phyloP scores from a whole-genome alignment of 1,139 yeast genomes.

The Yamadazyma songkhlaensis region DNA sequence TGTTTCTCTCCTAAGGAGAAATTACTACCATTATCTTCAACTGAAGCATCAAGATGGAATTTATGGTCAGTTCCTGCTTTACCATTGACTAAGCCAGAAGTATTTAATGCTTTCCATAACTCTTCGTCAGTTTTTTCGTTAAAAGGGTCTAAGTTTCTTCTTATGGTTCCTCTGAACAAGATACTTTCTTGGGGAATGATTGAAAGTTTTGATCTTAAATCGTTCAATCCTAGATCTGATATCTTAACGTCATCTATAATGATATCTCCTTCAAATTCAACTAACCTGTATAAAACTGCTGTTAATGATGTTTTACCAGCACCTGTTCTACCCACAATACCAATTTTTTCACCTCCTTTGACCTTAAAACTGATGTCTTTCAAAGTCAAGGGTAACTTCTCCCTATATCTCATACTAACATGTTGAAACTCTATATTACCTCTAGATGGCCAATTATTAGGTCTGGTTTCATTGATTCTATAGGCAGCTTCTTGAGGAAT shows the following conservation, averaged over 20 bases:
- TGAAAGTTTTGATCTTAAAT: constrained; percentile 71
- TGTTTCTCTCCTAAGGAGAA: constrained; percentile 57
- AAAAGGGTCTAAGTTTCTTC: constrained; percentile 76
- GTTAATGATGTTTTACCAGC: constrained; percentile 76
- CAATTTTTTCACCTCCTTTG: constrained; percentile 59
- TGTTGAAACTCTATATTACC: constrained; percentile 56
- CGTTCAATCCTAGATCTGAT: constrained; percentile 65
- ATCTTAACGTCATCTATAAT: constrained; percentile 59
- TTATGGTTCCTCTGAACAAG: constrained; percentile 76
- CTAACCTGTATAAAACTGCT: constrained; percentile 60
- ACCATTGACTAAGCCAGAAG: constrained; percentile 27
- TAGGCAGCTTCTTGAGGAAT: constrained; percentile 43
- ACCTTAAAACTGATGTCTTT: constrained; percentile 49
- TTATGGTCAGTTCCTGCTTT: constrained; percentile 16
- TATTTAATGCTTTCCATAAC: constrained; percentile 32
- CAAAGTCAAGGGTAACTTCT: constrained; percentile 71
- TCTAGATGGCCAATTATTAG: constrained; percentile 47
- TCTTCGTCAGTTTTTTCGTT: constrained; percentile 27
- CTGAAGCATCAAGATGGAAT: constrained; percentile 47
- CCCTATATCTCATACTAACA: constrained; percentile 68
- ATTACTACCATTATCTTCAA: constrained; percentile 52
- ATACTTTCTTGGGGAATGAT: constrained; percentile 96
- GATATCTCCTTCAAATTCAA: constrained; percentile 55
- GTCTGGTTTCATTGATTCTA: constrained; percentile 51
- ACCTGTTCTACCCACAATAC: constrained; percentile 80